Percentiles rank a stretch among this genome's conserved stretches.
These are phyloP conservation scores for Arthroderma sp. DNA, from an alignment of 2,329 filamentous ascomycete species.

Conservation along the genomic window DNA sequence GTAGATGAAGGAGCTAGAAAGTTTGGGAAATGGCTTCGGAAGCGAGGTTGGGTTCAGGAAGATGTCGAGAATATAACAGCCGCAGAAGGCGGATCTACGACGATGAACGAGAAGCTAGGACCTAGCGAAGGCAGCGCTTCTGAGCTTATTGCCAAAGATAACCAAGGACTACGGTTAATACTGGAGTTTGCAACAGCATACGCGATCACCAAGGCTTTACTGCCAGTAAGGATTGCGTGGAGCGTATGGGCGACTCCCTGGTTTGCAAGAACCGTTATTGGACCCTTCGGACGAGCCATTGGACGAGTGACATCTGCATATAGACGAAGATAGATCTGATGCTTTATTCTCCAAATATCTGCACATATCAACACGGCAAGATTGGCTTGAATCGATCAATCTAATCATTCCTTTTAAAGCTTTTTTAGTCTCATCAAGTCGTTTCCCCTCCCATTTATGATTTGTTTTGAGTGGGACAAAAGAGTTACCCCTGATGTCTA, in stretches of 20 bases:
- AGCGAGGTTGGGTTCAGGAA: constrained; percentile 64
- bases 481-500: neutral
- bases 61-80: constrained; percentile 36
- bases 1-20: constrained; percentile 52
- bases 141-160: constrained; percentile 21
- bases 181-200: constrained; percentile 75
- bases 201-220: constrained; percentile 71
- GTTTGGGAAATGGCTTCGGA: constrained; percentile 64
- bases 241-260: constrained; percentile 87
- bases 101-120: constrained; percentile 17
- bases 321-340: constrained; percentile 2
- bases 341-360: neutral
- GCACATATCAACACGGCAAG: neutral
- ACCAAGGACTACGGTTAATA: constrained; percentile 42
- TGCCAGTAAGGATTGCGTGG: constrained; percentile 62
- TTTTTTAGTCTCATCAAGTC: neutral
- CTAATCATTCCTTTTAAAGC: neutral
- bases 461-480: neutral
- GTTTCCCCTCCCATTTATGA: neutral
- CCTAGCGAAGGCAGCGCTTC: constrained; percentile 17
- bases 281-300: constrained; percentile 34
- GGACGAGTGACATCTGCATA: constrained; percentile 15
- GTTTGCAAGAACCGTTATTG: constrained; percentile 61
- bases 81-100: constrained; percentile 23
- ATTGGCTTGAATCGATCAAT: neutral